phyloP scores from a whole-genome alignment of 2,329 filamentous ascomycete genomes.

The Aspergillus carbonarius region DNA sequence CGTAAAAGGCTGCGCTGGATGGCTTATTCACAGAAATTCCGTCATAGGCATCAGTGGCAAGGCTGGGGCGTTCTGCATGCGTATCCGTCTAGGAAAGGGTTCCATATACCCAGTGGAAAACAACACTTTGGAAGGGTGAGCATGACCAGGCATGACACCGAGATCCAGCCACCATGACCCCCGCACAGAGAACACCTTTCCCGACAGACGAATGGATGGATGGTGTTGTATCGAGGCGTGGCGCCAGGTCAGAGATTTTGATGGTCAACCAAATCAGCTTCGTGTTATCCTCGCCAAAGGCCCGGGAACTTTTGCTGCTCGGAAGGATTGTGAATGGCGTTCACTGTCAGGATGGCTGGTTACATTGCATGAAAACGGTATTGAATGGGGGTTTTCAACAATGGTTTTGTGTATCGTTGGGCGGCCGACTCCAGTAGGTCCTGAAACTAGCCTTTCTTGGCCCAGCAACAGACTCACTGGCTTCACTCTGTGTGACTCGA shows the following conservation, averaged over 20 bases:
- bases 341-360: conserved; percentile 15
- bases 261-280: background rate
- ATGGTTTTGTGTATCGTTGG: conserved; percentile 7
- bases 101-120: background rate
- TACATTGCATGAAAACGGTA: conserved; percentile 19
- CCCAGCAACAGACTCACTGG: background rate
- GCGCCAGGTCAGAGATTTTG: background rate
- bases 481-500: conserved; percentile 1
- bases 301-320: background rate
- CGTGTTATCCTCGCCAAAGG: conserved; percentile 9
- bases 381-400: conserved; percentile 4
- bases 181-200: background rate
- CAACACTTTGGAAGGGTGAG: background rate
- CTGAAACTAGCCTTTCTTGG: background rate
- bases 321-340: conserved; percentile 4
- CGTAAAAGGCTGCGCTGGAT: background rate
- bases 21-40: background rate
- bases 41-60: background rate
- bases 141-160: background rate
- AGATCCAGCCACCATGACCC: background rate
- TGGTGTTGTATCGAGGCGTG: background rate
- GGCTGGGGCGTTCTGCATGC: background rate
- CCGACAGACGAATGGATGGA: background rate
- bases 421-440: background rate
- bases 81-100: background rate